These are phyloP conservation scores for Xylaria sp. DNA, from an alignment of 2,329 filamentous ascomycete genomes.

Conservation along the genomic window DNA sequence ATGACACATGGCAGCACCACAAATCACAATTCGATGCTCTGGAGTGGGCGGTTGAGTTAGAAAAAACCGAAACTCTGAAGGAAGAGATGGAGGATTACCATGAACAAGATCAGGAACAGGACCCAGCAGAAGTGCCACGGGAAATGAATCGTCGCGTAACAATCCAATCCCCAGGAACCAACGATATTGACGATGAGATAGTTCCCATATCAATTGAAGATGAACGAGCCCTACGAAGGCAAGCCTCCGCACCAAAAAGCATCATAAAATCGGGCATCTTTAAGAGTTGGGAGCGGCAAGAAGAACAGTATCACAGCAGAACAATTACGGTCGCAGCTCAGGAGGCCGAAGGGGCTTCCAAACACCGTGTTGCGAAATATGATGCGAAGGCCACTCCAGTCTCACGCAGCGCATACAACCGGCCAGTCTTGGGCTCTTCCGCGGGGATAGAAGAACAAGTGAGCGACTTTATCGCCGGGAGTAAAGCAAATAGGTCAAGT, in stretches of 20 bases:
- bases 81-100: not conserved
- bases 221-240: constrained; percentile 27
- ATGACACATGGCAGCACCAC: constrained; percentile 19
- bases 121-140: not conserved
- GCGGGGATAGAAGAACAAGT: not conserved
- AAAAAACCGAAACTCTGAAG: constrained; percentile 4
- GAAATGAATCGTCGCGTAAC: constrained; percentile 24
- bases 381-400: constrained; percentile 14
- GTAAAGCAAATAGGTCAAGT: not conserved
- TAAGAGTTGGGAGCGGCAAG: not conserved
- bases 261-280: constrained; percentile 26
- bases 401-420: constrained; percentile 29
- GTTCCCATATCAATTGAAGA: constrained; percentile 29
- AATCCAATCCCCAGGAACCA: constrained; percentile 23
- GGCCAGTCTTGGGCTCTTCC: constrained; percentile 25
- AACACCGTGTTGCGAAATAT: constrained; percentile 15
- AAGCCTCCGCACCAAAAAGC: constrained; percentile 21
- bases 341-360: not conserved
- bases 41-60: constrained; percentile 5
- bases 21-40: constrained; percentile 12
- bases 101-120: not conserved
- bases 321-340: not conserved
- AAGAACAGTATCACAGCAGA: constrained; percentile 10
- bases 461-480: not conserved
- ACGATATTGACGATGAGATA: constrained; percentile 21